Evolutionary conservation across 176 grass and related monocot species (phyloP), one percentile per base, ranked within the genome.

Genomic region (Avena eriantha): DNA sequence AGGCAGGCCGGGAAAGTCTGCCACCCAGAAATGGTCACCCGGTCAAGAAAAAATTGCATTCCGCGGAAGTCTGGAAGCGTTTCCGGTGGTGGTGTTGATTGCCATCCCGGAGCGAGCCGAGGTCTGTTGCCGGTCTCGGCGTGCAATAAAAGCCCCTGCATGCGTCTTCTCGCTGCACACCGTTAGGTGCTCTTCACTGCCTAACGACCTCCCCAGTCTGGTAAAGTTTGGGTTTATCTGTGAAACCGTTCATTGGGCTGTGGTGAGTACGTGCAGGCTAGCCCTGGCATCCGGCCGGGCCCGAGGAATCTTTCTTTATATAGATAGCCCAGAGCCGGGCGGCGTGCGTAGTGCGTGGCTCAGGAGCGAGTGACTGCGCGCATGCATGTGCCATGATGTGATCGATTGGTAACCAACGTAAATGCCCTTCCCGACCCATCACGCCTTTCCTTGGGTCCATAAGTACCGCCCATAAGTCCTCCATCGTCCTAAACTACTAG

Each of bases 321-420:
- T 45, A 67, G 39, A 56, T 45, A 46, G 31, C 45, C 8, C 14
- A 47, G 45, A 47, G 45, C 45, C 45, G 45, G 45, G 45, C 34
- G 41, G 49, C 86, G 69, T 77, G 24, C 79, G 26, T 73, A 58
- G 36, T 22, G 57, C 8, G 24, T 54, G 41, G 36, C 39, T 35
- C 57, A 58, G 57, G 21, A 24, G 21, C 10, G 75, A 6, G 60
- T 23, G 60, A 85, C 47, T 61, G 22, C 69, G 78, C 86, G 84
- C 80, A 84, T 82, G 34, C 86, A 89, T 87, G 80, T 85, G 87
- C 73, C 83, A 9, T 87, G 79, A 94, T 85, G 80, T 65, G 77
- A 90, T 90, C 84, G 24, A 78, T 82, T 5, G 84, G 80, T 46
- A 78, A 76, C 82, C 76, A 82, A 83, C 87, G 80, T 77, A 70